These are phyloP conservation scores for Suhomyces pyralidae DNA, from an alignment of 805 yeast genomes.

Conservation along the genomic window DNA sequence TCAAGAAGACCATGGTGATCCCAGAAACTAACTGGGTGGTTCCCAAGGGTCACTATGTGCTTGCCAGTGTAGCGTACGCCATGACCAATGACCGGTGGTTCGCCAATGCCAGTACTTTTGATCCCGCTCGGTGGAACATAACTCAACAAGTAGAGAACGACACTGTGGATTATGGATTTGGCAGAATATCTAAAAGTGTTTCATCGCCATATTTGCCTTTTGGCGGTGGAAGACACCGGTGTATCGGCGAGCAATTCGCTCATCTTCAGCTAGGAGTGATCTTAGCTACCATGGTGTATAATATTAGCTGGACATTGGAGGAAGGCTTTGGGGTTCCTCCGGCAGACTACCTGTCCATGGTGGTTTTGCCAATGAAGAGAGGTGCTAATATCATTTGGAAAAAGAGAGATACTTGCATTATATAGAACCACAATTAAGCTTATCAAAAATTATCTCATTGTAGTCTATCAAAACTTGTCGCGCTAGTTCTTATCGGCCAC, in stretches of 20 bases:
- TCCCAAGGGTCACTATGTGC: slow-evolving; percentile 83
- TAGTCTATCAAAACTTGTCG: background rate
- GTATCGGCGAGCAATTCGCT: slow-evolving; percentile 98
- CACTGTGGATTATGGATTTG: slow-evolving; percentile 88
- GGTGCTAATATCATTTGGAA: slow-evolving; percentile 69
- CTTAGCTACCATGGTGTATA: slow-evolving; percentile 67
- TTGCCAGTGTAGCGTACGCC: slow-evolving; percentile 92
- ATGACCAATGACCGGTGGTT: slow-evolving; percentile 74
- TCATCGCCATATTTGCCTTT: slow-evolving; percentile 93
- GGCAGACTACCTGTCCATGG: slow-evolving; percentile 86
- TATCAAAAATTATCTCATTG: background rate
- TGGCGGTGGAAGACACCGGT: slow-evolving; percentile 99
- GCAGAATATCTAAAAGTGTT: slow-evolving; percentile 92
- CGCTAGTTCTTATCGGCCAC: background rate
- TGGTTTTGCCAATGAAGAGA: slow-evolving; percentile 74
- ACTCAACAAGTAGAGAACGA: slow-evolving; percentile 15
- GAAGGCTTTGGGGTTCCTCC: slow-evolving; percentile 49
- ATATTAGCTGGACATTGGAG: slow-evolving; percentile 67
- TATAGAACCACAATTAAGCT: background rate
- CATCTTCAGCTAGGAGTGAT: slow-evolving; percentile 86
- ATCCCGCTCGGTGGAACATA: slow-evolving; percentile 84
- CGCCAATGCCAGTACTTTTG: slow-evolving; percentile 67
- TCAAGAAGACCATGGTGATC: slow-evolving; percentile 68
- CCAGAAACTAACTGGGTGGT: slow-evolving; percentile 77
- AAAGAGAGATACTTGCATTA: slow-evolving; percentile 44